phyloP scores from a whole-genome alignment of 1,284 basidiomycete genomes.

The Anthracocystis panici-leucophaei region DNA sequence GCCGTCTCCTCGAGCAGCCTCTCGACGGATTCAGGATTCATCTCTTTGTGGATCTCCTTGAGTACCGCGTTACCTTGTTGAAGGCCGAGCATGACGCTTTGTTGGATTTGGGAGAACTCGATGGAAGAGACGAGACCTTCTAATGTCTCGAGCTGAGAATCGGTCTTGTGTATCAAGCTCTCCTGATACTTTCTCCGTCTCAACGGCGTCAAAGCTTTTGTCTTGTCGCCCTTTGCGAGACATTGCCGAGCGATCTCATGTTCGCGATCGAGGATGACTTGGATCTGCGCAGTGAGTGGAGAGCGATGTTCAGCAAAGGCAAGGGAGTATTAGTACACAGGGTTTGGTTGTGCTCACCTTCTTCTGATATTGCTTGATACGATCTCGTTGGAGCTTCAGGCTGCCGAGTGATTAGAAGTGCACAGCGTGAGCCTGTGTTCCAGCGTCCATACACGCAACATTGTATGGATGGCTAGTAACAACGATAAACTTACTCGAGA shows the following conservation, averaged over 20 bases:
- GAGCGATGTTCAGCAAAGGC: slow-evolving; percentile 3
- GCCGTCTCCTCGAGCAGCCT: slow-evolving; percentile 89
- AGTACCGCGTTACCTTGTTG: slow-evolving; percentile 93
- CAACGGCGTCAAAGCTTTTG: slow-evolving; percentile 85
- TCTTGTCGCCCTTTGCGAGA: slow-evolving; percentile 83
- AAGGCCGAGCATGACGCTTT: slow-evolving; percentile 89
- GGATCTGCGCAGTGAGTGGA: slow-evolving; percentile 75
- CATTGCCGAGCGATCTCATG: slow-evolving; percentile 87
- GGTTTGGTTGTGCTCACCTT: slow-evolving; percentile 74
- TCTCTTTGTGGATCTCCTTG: slow-evolving; percentile 91
- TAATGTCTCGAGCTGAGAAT: slow-evolving; percentile 86
- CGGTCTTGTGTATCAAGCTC: slow-evolving; percentile 85
- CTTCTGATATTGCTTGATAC: slow-evolving; percentile 93
- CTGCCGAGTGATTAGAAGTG: slow-evolving; percentile 70
- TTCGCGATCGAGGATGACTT: slow-evolving; percentile 86
- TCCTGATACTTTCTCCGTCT: slow-evolving; percentile 94
- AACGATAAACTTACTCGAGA: slow-evolving; percentile 79
- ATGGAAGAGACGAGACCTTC: slow-evolving; percentile 93
- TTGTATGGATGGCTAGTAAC: slow-evolving; percentile 9
- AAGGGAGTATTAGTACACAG: too few relatives aligned
- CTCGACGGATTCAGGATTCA: slow-evolving; percentile 93
- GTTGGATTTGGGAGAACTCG: slow-evolving; percentile 94
- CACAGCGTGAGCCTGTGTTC: not conserved
- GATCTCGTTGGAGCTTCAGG: slow-evolving; percentile 94
- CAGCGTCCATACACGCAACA: not conserved